phyloP scores from a whole-genome alignment of 1,284 basidiomycete genomes.

The Trametes polyzona region DNA sequence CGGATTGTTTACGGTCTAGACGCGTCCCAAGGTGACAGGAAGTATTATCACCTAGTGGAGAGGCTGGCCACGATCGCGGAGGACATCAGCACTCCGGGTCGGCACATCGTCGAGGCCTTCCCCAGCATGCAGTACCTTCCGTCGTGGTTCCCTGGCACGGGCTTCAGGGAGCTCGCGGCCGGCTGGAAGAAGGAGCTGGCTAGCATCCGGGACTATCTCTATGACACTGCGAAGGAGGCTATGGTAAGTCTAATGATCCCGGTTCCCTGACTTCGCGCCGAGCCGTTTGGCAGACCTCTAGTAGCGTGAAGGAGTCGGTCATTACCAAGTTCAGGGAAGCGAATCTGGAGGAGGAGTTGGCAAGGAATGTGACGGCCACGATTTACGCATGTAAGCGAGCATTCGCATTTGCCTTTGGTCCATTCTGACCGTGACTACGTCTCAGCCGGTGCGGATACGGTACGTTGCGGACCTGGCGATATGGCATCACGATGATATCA shows the following conservation, averaged over 20 bases:
- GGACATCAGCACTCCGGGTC: constrained; percentile 19
- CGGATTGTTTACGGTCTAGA: constrained; percentile 38
- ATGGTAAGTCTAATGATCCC: constrained; percentile 9
- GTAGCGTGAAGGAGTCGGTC: constrained; percentile 4
- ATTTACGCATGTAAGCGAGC: constrained; percentile 20
- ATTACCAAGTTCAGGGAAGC: constrained; percentile 5
- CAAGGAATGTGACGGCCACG: constrained; percentile 12
- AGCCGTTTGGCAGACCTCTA: background rate
- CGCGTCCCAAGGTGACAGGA: constrained; percentile 27
- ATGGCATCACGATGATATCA: background rate
- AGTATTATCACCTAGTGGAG: constrained; percentile 14
- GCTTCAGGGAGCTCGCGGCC: constrained; percentile 12
- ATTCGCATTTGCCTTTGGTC: background rate
- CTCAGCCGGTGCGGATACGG: constrained; percentile 21
- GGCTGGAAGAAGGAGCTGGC: constrained; percentile 12
- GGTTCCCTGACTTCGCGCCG: background rate
- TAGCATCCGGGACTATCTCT: constrained; percentile 12
- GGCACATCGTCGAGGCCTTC: constrained; percentile 20
- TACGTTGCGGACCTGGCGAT: background rate
- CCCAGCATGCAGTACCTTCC: constrained; percentile 18
- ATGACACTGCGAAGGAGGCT: constrained; percentile 4
- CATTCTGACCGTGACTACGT: no score
- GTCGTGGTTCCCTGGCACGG: constrained; percentile 21
- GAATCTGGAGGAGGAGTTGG: constrained; percentile 7
- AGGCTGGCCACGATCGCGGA: constrained; percentile 15